Base-by-base conservation (phyloP, 495 filamentous ascomycete species). In the Aspergillus avenaceus region DNA sequence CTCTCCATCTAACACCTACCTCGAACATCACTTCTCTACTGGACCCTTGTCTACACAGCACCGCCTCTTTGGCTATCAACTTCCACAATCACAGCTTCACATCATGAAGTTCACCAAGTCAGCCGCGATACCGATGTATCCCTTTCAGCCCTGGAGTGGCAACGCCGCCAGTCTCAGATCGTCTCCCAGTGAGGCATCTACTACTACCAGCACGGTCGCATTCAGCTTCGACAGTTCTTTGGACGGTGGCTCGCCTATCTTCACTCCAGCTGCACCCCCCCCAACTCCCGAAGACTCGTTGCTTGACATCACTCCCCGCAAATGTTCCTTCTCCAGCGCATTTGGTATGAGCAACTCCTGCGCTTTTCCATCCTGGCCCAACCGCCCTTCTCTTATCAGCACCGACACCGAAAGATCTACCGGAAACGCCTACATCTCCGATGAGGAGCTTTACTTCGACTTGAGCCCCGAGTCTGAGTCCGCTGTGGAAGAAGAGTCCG, bases 291-390 rank as follows among this genome's bases (percentile, higher is more conserved):
- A 45, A 53, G 64, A 74, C 59, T 60, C 63, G 29, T 58, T 75
- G 11, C 62, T 67, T 44, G 72, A 76, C 45, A 73, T 76, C 59
- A 62, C 61, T 23, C 72, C 72, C 12, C 71, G 71, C 64, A 76
- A 76, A 49, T 70, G 68, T 12, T 74, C 71, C 18, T 76, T 75
- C 61, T 72, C 71, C 25, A 71, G 56, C 36, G 58, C 65, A 29
- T 66, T 67, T 48, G 69, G 62, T 1, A 63, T 69, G 63, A 72
- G 64, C 50, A 69, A 71, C 21, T 67, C 75, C 18, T 80, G 76
- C 54, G 77, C 77, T 8, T 80, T 72, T 47, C 77, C 77, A 19
- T 77, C 74, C 21, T 80, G 77, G 77, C 77, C 77, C 22, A 74
- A 76, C 55, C 55, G 77, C 18, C 62, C 68, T 0, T 75, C 74